Base-by-base conservation (phyloP, 768 basidiomycete species). In the Pleurotus ostreatus region DNA sequence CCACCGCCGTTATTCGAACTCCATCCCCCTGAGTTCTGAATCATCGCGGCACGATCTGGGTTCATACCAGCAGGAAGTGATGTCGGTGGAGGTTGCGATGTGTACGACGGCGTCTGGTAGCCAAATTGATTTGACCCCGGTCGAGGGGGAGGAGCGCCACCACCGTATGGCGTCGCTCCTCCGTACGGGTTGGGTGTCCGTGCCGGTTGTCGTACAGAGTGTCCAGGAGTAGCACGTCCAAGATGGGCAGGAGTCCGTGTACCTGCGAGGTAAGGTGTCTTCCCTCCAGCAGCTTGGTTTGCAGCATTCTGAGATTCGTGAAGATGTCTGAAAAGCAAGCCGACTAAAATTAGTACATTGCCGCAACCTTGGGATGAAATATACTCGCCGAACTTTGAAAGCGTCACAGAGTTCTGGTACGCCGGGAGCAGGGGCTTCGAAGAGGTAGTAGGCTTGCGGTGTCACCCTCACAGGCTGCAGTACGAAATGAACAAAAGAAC, bases 321-420 rank as follows among this genome's bases (percentile, higher is more conserved):
- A 44, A 89, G 74, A 73, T 92, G 89, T 62, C 89, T 88, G 59
- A 41, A 55, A 40, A 22, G 60, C 38, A 11, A 25, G n/a, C 59
- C 9, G 59, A 45, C 52, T 18, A 63, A 55, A 52, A 54, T 25
- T 45, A 46, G 30, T 11, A 34, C 4, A 11, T 16, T 43, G 13
- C 40, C 22, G 23, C 16, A 25, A 37, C 58, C 23, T 20, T 25
- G 44, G 20, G 23, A 41, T 37, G 23, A 20, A n/a, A 26, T 5
- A 47, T 16, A 63, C 78, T 63, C 63, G 86, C 86, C 86, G 72
- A 65, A 92, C 84, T 84, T 98, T 98, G 84, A 98, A 98, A 16
- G 95, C 94, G 68, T 98, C 95, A 61, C 96, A 97, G 4, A 98
- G 74, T 69, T 97, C 94, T 3, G 91, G 86, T 22, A 98, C 92